Percentiles rank a stretch among this genome's conserved stretches.
These are phyloP conservation scores for Pythium oligandrum DNA, from an alignment of 352 stramenopile genomes.

Conservation along the genomic window DNA sequence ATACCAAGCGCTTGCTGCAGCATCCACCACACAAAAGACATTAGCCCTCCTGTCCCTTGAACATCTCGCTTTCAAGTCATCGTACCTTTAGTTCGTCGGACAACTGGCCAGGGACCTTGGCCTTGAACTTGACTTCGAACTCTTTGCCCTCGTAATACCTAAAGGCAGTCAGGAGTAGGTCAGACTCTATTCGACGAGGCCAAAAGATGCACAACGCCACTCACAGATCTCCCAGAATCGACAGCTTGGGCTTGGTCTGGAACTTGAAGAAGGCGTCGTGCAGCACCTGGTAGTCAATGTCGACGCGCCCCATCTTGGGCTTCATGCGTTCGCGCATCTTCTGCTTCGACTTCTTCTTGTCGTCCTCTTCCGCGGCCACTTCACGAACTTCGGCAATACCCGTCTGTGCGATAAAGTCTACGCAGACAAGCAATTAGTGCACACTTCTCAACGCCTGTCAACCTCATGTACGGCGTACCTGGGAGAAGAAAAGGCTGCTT, in stretches of 20 bases:
- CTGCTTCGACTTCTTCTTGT: slow-evolving; percentile 91
- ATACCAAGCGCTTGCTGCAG: slow-evolving; percentile 91
- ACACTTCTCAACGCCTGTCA: neutral
- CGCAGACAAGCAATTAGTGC: neutral
- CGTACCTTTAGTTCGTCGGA: slow-evolving; percentile 71
- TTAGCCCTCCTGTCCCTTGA: neutral
- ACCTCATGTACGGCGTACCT: slow-evolving; percentile 1
- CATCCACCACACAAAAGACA: slow-evolving; percentile 2
- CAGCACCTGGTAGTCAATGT: slow-evolving; percentile 98
- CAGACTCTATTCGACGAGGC: neutral
- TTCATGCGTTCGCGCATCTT: slow-evolving; percentile 91
- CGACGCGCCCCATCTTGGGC: slow-evolving; percentile 95
- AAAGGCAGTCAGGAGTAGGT: slow-evolving; percentile 1
- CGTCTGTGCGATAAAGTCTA: slow-evolving; percentile 97
- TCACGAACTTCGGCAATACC: slow-evolving; percentile 83
- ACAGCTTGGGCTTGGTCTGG: slow-evolving; percentile 96
- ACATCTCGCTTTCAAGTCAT: slow-evolving; percentile 1
- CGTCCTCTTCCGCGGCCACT: slow-evolving; percentile 76
- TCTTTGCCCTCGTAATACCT: slow-evolving; percentile 99
- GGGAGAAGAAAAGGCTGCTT: slow-evolving; percentile 94
- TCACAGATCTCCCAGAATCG: slow-evolving; percentile 78
- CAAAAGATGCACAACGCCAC: slow-evolving; percentile 31
- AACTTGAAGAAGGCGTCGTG: slow-evolving; percentile 99
- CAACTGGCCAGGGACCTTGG: slow-evolving; percentile 88
- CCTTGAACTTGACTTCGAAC: slow-evolving; percentile 88